Evolutionary conservation across 78 protist species (phyloP), one percentile per base, ranked within the genome.

Genomic region (Salpingoeca rosetta): DNA sequence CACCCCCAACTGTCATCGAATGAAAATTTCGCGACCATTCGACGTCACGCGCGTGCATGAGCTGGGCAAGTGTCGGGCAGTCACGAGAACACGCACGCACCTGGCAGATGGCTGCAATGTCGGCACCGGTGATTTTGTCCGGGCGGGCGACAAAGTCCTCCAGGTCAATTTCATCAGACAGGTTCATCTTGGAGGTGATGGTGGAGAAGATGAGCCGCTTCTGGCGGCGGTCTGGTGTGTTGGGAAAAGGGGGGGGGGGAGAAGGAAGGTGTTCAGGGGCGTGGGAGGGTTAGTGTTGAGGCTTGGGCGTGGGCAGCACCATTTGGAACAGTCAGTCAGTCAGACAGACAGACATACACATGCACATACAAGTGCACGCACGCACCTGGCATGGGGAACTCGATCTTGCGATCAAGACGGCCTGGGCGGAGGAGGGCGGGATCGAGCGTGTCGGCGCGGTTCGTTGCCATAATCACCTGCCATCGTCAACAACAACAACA

Each of bases 351-450:
- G n/a, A n/a, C n/a, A n/a, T n/a, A n/a, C n/a, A n/a, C n/a, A n/a
- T n/a, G n/a, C 31, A 17, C 7, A 51, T 22, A 51, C 7, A 51
- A 51, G 17, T 22, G 17, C 7, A 22, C 17, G 65, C 65, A 51
- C 65, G 7, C 31, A 51, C 65, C 65, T n/a, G 90, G 90, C 25
- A 82, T 44, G 31, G 91, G 91, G 38, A 88, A 88, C 82, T 83
- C 87, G 44, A 76, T 90, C 85, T 90, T 90, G 1, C 98, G 85
- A 82, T 96, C 99, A 28, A 99, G 94, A 24, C 99, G 96, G 39
- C 99, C 99, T 0, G 99, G 99, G 35, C 99, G 95, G 41, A 98
- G 90, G 31, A 99, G 96, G 25, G 99, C 99, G 2, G 99, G 99
- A 86, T 99, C 99, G 72, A 99, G 92, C 7, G 99, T 99, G 88